These are phyloP conservation scores for Lactifluus pinguis DNA, from an alignment of 768 basidiomycete genomes.

Conservation along the genomic window DNA sequence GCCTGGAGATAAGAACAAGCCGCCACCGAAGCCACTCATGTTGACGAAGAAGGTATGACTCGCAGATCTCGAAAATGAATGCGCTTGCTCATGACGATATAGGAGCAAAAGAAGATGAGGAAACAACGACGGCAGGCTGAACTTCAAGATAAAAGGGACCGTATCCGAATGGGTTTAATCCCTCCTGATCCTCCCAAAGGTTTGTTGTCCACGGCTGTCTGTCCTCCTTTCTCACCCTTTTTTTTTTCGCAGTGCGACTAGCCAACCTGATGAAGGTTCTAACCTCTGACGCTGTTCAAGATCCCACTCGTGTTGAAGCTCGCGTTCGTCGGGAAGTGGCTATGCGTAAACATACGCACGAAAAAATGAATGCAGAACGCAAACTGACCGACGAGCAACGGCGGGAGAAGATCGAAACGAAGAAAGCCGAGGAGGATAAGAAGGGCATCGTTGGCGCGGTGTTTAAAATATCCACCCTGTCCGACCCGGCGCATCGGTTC, in stretches of 20 bases:
- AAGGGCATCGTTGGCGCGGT: slow-evolving; percentile 75
- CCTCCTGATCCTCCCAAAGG: slow-evolving; percentile 96
- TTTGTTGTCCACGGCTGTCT: slow-evolving; percentile 25
- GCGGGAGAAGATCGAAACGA: slow-evolving; percentile 75
- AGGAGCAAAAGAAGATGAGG: slow-evolving; percentile 96
- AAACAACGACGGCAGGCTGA: slow-evolving; percentile 82
- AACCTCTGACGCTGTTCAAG: slow-evolving; percentile 93
- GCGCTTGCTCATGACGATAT: slow-evolving; percentile 1
- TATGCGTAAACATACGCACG: slow-evolving; percentile 79
- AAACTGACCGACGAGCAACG: slow-evolving; percentile 89
- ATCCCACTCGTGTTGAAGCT: slow-evolving; percentile 95
- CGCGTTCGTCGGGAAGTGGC: slow-evolving; percentile 90
- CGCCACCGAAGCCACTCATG: slow-evolving; percentile 76
- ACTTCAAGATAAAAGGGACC: slow-evolving; percentile 88
- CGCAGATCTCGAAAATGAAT: background rate
- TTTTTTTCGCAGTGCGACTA: slow-evolving; percentile 57
- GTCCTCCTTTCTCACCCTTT: slow-evolving; percentile 3
- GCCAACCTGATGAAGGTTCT: slow-evolving; percentile 97
- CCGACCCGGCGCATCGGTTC: slow-evolving; percentile 90
- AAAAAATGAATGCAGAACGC: slow-evolving; percentile 88
- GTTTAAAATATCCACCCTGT: slow-evolving; percentile 84
- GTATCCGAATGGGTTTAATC: slow-evolving; percentile 90
- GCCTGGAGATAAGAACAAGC: slow-evolving; percentile 76
- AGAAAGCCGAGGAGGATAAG: slow-evolving; percentile 83
- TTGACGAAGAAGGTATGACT: slow-evolving; percentile 74